Conservation (phyloP, 2,329 filamentous ascomycete genomes). For the Phaeomoniella chlamydospora region DNA sequence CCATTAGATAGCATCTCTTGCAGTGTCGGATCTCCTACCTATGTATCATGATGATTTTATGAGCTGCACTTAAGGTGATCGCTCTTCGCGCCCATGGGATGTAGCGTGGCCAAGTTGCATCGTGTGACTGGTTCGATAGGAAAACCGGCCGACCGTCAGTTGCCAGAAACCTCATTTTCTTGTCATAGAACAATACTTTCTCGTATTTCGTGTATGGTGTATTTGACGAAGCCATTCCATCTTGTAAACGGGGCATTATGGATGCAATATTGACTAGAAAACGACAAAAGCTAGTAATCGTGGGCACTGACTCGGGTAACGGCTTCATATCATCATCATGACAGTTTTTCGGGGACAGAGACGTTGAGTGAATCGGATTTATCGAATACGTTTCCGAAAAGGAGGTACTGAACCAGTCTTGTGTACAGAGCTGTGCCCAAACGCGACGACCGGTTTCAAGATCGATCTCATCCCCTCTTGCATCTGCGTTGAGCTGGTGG, state of each 20-base stretch:
- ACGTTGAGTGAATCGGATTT: constrained; percentile 20
- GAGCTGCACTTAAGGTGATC: constrained; percentile 22
- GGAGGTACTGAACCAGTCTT: constrained; percentile 28
- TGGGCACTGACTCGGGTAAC: constrained; percentile 12
- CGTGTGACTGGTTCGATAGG: constrained; percentile 17
- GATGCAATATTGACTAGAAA: constrained; percentile 23
- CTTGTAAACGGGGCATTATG: constrained; percentile 22
- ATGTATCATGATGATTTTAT: constrained; percentile 32
- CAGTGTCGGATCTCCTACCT: constrained; percentile 5
- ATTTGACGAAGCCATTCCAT: constrained; percentile 18
- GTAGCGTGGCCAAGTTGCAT: constrained; percentile 24
- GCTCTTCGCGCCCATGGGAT: constrained; percentile 23
- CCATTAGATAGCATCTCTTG: too few relatives aligned
- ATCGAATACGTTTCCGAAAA: constrained; percentile 24
- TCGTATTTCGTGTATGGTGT: constrained; percentile 24
- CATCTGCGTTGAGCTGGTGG: constrained; percentile 20
- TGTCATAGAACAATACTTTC: constrained; percentile 24
- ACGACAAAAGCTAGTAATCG: constrained; percentile 18
- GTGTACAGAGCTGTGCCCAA: constrained; percentile 23
- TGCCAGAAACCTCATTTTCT: constrained; percentile 18
- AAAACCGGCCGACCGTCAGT: constrained; percentile 19
- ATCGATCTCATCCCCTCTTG: constrained; percentile 9
- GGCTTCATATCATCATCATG: constrained; percentile 19
- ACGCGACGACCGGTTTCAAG: constrained; percentile 23
- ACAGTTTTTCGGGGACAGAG: constrained; percentile 18